phyloP scores from a whole-genome alignment of 495 filamentous ascomycete species.

The Massariosphaeria phaeospora region DNA sequence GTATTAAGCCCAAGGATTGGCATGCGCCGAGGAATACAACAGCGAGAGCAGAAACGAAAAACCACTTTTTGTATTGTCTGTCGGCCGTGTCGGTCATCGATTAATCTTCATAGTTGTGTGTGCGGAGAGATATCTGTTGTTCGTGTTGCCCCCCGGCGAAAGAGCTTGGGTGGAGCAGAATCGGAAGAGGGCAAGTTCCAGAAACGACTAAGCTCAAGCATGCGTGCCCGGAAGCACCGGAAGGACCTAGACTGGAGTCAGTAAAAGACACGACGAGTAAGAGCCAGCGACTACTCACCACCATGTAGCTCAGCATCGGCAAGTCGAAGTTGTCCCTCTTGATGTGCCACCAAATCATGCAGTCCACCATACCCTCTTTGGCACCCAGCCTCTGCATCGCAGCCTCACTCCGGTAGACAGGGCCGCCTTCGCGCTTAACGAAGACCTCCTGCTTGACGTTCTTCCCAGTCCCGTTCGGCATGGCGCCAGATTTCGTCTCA shows the following conservation, averaged over 20 bases:
- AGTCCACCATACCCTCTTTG: slow-evolving; percentile 87
- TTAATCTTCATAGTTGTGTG: too few species aligned
- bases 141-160: too few species aligned
- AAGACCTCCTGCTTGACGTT: slow-evolving; percentile 21
- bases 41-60: too few species aligned
- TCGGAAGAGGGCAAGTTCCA: too few species aligned
- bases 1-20: too few species aligned
- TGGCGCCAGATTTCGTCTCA: slow-evolving; percentile 29
- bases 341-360: slow-evolving; percentile 93
- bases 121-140: too few species aligned
- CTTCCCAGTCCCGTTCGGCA: slow-evolving; percentile 19
- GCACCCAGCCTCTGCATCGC: slow-evolving; percentile 69
- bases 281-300: slow-evolving; percentile 59
- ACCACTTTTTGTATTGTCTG: too few species aligned
- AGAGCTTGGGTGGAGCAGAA: too few species aligned
- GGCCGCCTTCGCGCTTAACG: slow-evolving; percentile 40
- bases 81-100: too few species aligned
- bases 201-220: too few species aligned
- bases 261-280: not conserved
- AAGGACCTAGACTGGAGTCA: slow-evolving; percentile 42
- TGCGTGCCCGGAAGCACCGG: slow-evolving; percentile 43
- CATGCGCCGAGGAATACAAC: too few species aligned
- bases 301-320: slow-evolving; percentile 95
- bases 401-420: slow-evolving; percentile 64
- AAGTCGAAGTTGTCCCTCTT: slow-evolving; percentile 97